Evolutionary conservation across 352 stramenopile species (phyloP).

Genomic region (Phytopythium boreale): DNA sequence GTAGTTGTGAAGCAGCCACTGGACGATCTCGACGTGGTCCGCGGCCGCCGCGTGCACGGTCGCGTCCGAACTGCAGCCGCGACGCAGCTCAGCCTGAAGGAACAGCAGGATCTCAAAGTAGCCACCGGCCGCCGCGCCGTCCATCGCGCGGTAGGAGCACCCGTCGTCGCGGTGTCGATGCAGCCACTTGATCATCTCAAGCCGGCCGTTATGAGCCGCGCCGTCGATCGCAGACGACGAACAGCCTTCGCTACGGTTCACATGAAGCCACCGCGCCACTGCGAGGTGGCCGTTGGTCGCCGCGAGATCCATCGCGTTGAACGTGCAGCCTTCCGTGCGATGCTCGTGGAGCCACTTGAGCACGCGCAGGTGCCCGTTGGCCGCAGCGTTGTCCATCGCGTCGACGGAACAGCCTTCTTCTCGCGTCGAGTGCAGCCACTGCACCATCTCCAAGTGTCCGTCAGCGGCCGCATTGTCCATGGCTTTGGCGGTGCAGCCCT

Average conservation of each 20-base stretch:
- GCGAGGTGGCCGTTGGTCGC: constrained; percentile 25
- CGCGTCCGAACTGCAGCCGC: constrained; percentile 27
- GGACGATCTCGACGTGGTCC: constrained; percentile 25
- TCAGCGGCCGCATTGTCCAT: constrained; percentile 31
- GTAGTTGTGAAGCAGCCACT: constrained; percentile 30
- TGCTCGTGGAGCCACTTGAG: constrained; percentile 35
- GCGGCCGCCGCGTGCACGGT: constrained; percentile 18
- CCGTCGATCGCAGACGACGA: constrained; percentile 28
- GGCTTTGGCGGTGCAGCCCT: constrained; percentile 21
- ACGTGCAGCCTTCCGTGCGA: constrained; percentile 32
- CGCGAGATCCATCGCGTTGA: constrained; percentile 30
- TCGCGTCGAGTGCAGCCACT: constrained; percentile 28
- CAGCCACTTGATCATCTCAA: constrained; percentile 24
- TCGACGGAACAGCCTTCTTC: constrained; percentile 27
- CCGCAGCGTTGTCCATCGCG: constrained; percentile 29
- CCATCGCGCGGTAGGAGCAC: constrained; percentile 24
- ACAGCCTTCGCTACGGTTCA: constrained; percentile 20
- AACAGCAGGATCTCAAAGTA: constrained; percentile 33
- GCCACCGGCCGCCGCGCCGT: constrained; percentile 23
- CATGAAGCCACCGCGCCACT: constrained; percentile 30
- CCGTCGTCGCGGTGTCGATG: constrained; percentile 24
- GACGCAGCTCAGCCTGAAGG: constrained; percentile 19
- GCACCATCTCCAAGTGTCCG: constrained; percentile 23
- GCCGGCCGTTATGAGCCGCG: constrained; percentile 24
- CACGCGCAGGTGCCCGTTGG: constrained; percentile 26